Conservation (phyloP, 164 flowering plant species). For the Magnolia officinalis region DNA sequence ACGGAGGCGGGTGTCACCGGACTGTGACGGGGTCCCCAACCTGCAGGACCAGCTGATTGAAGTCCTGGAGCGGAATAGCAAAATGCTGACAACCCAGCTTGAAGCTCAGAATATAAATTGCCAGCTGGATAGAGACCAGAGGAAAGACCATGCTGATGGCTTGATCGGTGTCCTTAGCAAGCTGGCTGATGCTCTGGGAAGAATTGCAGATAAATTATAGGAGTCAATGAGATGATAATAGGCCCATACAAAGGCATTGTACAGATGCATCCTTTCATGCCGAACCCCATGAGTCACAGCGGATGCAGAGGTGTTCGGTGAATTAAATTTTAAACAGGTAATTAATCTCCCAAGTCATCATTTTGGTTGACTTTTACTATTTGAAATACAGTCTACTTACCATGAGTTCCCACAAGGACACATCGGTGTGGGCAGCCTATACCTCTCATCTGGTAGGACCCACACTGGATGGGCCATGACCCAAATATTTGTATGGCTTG, state of each 20-base stretch:
- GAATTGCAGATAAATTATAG: constrained; percentile 78
- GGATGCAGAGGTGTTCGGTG: not conserved
- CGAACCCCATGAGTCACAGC: not conserved
- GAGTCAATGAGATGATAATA: not conserved
- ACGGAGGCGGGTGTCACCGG: constrained; percentile 41
- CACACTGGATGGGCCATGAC: no score
- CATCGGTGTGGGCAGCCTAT: no score
- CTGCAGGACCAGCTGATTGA: constrained; percentile 57
- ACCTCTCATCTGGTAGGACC: not conserved
- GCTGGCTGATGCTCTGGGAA: constrained; percentile 78
- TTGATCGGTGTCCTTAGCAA: constrained; percentile 63
- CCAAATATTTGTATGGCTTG: no score
- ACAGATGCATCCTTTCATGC: not conserved
- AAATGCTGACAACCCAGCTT: constrained; percentile 54
- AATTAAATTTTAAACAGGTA: not conserved
- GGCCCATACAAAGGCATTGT: not conserved
- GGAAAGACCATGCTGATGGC: constrained; percentile 51
- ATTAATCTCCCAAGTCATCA: not conserved
- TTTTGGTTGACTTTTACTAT: not conserved
- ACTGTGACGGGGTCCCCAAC: constrained; percentile 27
- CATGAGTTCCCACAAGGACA: not conserved
- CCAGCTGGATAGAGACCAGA: constrained; percentile 61
- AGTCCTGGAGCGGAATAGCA: constrained; percentile 61
- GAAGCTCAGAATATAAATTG: constrained; percentile 64
- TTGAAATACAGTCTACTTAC: not conserved